Evolutionary conservation across 83 land plant genomes (phyloP), one percentile per base, ranked within the genome.

Genomic region (Picea abies): DNA sequence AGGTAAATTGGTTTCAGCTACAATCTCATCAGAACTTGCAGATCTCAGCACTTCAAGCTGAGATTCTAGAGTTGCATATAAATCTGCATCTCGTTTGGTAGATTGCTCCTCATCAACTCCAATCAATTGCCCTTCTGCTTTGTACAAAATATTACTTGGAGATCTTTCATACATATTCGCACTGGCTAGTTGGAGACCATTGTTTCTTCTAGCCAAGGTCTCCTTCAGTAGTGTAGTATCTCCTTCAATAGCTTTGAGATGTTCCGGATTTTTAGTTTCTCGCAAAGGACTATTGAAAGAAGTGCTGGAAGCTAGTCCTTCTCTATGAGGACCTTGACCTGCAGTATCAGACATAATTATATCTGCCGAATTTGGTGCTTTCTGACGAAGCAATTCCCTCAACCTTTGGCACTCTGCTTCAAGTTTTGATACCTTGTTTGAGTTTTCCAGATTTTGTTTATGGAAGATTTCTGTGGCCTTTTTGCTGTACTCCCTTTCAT

Each of bases 361-460:
- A 68, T 26, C 19, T 4, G n/a, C 20, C 3, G 73, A 37, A 70
- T 35, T 14, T 5, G 35, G 2, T n/a, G 73, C 39, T 35, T 35
- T 70, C 29, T 76, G 25, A 52, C 19, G 25, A 32, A 64, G 23
- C 23, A 64, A 22, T 22, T 66, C 41, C 25, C 84, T 78, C 56
- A 89, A 86, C 58, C 87, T 58, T 41, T 84, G 85, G 84, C 89
- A 84, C 37, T 86, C 90, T 10, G 64, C 82, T 82, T 89, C 90
- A 2, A 89, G 82, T 63, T 79, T 81, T 19, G 90, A 86, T 26
- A 89, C 83, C 81, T 89, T 87, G 66, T 89, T 89, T n/a, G 76
- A 84, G 29, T 82, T 84, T 63, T 89, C 86, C 16, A 89, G 79
- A 58, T 86, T 86, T 64, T 84, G 86, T 64, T 84, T 86, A 23